Conservation (phyloP, 176 grass and related monocot species). For the Paspalum notatum region DNA sequence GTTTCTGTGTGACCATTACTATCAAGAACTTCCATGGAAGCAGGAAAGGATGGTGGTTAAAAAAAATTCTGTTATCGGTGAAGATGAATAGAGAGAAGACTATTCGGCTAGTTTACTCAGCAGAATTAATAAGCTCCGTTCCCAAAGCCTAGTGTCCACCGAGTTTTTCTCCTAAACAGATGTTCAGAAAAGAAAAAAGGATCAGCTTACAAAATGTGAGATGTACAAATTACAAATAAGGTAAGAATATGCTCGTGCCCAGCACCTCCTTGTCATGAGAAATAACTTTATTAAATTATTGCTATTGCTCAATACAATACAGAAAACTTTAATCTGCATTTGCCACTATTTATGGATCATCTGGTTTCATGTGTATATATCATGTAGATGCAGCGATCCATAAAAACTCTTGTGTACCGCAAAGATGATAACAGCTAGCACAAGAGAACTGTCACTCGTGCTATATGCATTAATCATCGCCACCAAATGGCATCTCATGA, state of each 20-base stretch:
- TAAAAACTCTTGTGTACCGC: not conserved
- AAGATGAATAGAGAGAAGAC: conserved; percentile 21
- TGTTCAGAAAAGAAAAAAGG: not conserved
- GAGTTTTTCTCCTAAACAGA: conserved; percentile 25
- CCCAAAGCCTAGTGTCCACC: not conserved
- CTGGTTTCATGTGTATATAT: conserved; percentile 1
- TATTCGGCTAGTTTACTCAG: conserved; percentile 23
- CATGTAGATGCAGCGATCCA: not conserved
- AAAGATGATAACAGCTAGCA: conserved; percentile 1
- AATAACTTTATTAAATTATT: not conserved
- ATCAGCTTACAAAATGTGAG: conserved; percentile 20
- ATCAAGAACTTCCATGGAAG: conserved; percentile 43
- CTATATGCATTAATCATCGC: not conserved
- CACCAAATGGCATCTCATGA: not conserved
- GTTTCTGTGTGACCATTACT: conserved; percentile 13
- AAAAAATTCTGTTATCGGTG: conserved; percentile 24
- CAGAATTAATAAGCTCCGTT: conserved; percentile 12
- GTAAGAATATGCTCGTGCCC: not conserved
- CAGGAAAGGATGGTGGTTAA: conserved; percentile 2
- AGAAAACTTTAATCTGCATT: not conserved
- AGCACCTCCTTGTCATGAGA: not conserved
- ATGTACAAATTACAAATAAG: not conserved
- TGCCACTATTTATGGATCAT: conserved; percentile 14
- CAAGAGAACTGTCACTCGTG: conserved; percentile 1
- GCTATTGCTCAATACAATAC: not conserved